Conservation (phyloP, 352 stramenopile genomes). For the Phytophthora uliginosa region DNA sequence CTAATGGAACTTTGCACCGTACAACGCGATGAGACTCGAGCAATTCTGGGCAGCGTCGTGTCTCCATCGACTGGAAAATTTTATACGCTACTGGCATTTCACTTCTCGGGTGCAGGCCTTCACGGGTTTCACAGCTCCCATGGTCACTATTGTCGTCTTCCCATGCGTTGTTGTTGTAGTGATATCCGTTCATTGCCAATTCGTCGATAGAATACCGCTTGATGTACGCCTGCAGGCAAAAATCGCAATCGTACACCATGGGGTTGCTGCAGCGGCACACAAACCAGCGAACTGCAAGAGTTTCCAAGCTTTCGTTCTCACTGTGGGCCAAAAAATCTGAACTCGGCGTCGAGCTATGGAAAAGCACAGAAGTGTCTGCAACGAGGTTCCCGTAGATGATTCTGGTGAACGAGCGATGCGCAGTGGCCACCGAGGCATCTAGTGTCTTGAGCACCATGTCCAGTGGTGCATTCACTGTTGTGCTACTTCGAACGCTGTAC, state of each 20-base stretch:
- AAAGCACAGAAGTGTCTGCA: slow-evolving; percentile 81
- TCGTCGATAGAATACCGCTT: slow-evolving; percentile 70
- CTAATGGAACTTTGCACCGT: slow-evolving; percentile 66
- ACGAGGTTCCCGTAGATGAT: slow-evolving; percentile 82
- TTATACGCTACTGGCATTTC: slow-evolving; percentile 74
- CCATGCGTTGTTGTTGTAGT: slow-evolving; percentile 54
- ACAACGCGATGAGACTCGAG: slow-evolving; percentile 68
- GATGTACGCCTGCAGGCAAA: slow-evolving; percentile 81
- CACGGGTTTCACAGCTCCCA: not conserved
- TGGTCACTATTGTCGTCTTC: slow-evolving; percentile 29
- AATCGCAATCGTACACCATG: slow-evolving; percentile 75
- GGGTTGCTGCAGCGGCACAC: slow-evolving; percentile 72
- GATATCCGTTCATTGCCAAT: slow-evolving; percentile 33
- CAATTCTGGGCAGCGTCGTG: slow-evolving; percentile 73
- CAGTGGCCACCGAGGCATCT: slow-evolving; percentile 61
- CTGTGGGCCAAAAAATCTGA: slow-evolving; percentile 14
- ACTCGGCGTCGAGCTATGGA: slow-evolving; percentile 48
- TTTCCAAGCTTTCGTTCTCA: slow-evolving; percentile 41
- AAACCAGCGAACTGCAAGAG: slow-evolving; percentile 77
- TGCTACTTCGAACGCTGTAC: slow-evolving; percentile 72
- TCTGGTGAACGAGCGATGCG: slow-evolving; percentile 77
- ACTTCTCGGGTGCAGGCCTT: slow-evolving; percentile 25
- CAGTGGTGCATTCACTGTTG: slow-evolving; percentile 62
- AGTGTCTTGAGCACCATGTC: slow-evolving; percentile 69
- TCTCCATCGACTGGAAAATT: slow-evolving; percentile 77